Evolutionary conservation across 345 rosid species (phyloP), one percentile per base, ranked within the genome.

Genomic region (Acer saccharum): DNA sequence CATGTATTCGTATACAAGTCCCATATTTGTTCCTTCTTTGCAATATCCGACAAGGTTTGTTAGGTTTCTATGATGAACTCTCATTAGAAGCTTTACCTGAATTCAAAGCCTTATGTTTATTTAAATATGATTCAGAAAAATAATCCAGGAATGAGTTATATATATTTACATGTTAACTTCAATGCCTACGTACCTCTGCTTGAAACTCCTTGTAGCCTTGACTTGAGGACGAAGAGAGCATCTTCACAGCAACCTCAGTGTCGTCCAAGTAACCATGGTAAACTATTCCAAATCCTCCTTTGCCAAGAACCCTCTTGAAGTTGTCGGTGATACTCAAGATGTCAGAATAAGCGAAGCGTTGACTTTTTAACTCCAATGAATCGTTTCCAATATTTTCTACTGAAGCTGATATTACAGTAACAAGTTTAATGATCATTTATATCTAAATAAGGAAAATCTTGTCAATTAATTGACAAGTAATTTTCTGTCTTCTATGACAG

Each of bases 221-320:
- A 35, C 44, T 44, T 76, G 95, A 86, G 21, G 84, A 72, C 68
- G 65, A 70, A 71, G 93, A 91, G 6, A 87, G 77, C 84, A 89
- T 20, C 55, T 89, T 88, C 27, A 89, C 90, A 1, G 90, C 95
- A 0, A 89, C 90, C 67, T 77, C 66, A 18, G 69, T 76, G 1
- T 78, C 67, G 70, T 61, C 82, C 39, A 88, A 80, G 50, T 9
- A 57, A 2, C 92, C 93, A 68, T 72, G 82, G 68, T 83, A 89
- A 48, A 91, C 96, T 2, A 66, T 72, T 79, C 96, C 96, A 73
- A 88, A 90, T 6, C 92, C 93, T 80, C 93, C 96, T 81, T 84
- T 73, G 17, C 96, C 91, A 39, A 87, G 76, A 35, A 81, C 18
- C 68, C 21, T 83, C n/a, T 55, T 74, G 32, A 91, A 91, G 72